Evolutionary conservation across 169 alveolate genomes (phyloP).

Genomic region (Eimeria acervulina): DNA sequence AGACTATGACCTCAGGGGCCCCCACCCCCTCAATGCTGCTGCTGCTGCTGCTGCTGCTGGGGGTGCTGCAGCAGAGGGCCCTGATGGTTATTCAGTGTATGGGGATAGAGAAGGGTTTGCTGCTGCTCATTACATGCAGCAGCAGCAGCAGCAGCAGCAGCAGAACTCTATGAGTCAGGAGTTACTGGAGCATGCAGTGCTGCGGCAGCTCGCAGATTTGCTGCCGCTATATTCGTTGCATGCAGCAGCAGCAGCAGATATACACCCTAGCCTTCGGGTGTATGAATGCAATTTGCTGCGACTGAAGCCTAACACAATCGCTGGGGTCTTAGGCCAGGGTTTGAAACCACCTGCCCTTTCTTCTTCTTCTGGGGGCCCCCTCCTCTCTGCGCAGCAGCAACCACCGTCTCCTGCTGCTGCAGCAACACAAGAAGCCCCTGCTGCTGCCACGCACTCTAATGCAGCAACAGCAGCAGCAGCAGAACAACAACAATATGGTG

Average conservation of each 20-base stretch:
- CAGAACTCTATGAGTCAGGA: conserved; percentile 56
- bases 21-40: background rate
- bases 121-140: background rate
- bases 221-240: conserved; percentile 69
- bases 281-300: conserved; percentile 47
- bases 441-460: no score
- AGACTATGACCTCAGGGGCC: background rate
- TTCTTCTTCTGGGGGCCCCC: background rate
- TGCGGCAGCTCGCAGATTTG: conserved; percentile 76
- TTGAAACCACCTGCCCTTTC: background rate
- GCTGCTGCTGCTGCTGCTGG: background rate
- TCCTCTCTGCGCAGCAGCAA: background rate
- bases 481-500: background rate
- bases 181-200: conserved; percentile 70
- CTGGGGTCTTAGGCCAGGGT: conserved; percentile 70
- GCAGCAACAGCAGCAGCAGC: background rate
- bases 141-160: background rate
- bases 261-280: background rate
- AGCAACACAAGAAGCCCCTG: background rate
- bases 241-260: no score
- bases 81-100: background rate
- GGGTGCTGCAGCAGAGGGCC: background rate
- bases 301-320: conserved; percentile 67
- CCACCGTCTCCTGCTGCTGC: background rate
- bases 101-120: background rate